phyloP scores from a whole-genome alignment of 176 grass and related monocot species.

The Bonia amplexicaulis region DNA sequence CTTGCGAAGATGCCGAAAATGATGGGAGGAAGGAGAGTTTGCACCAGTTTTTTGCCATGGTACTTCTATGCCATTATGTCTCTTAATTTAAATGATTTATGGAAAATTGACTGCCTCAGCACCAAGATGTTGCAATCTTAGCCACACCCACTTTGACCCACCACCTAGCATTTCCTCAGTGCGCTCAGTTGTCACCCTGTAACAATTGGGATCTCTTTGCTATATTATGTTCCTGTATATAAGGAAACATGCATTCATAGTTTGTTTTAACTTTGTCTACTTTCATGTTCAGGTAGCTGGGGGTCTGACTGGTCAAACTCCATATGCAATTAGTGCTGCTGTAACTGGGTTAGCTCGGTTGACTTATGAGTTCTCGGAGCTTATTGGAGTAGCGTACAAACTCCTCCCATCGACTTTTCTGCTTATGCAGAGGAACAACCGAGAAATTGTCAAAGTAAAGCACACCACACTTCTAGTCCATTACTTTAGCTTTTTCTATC shows the following conservation, averaged over 20 bases:
- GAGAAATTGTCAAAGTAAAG: slow-evolving; percentile 83
- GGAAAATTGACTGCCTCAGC: not conserved
- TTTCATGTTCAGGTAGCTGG: slow-evolving; percentile 68
- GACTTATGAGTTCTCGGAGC: slow-evolving; percentile 87
- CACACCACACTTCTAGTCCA: not conserved
- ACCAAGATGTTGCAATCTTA: not conserved
- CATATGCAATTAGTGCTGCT: slow-evolving; percentile 73
- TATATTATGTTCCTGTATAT: not conserved
- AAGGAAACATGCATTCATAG: not conserved
- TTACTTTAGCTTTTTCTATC: not conserved
- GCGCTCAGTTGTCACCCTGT: not conserved
- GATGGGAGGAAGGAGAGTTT: slow-evolving; percentile 63
- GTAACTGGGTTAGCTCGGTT: slow-evolving; percentile 90
- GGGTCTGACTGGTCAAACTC: slow-evolving; percentile 71
- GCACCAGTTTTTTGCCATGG: slow-evolving; percentile 80
- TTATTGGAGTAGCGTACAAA: slow-evolving; percentile 79
- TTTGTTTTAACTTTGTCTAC: not conserved
- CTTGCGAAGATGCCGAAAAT: slow-evolving; percentile 64
- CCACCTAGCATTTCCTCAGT: not conserved
- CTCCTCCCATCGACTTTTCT: slow-evolving; percentile 79
- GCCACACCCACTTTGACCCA: not conserved
- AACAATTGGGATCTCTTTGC: not conserved
- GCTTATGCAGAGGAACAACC: slow-evolving; percentile 85
- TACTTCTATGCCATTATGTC: slow-evolving; percentile 34
- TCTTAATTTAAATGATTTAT: slow-evolving; percentile 12